Conservation (phyloP, 768 basidiomycete genomes). For the Crepidotus variabilis region DNA sequence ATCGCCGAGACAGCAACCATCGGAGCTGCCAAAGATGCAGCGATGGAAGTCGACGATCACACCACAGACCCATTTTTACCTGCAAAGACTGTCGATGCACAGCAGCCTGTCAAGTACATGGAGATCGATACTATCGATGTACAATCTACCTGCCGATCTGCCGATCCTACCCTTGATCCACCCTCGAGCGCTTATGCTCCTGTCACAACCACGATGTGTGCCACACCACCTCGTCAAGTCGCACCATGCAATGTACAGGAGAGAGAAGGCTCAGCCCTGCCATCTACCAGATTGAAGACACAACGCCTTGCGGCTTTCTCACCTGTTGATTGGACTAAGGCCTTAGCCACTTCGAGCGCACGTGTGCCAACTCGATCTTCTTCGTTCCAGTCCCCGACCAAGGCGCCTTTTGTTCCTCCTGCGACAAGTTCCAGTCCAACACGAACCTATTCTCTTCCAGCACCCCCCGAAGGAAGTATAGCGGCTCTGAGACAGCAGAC, state of each 20-base stretch:
- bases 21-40: neutral
- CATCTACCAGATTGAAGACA: no score
- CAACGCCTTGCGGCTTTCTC: neutral
- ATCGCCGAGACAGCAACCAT: neutral
- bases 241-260: no score
- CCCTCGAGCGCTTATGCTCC: no score
- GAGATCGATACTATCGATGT: no score
- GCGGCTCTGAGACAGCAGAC: constrained; percentile 10
- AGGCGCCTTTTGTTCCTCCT: neutral
- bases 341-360: neutral
- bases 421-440: neutral
- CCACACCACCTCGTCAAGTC: no score
- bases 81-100: neutral
- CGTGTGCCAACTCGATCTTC: neutral
- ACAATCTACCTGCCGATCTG: no score
- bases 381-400: neutral
- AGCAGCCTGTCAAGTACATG: no score
- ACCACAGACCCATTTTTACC: neutral
- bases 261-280: no score
- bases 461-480: constrained; percentile 12
- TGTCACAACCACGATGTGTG: no score
- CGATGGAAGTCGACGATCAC: neutral
- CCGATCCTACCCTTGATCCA: no score
- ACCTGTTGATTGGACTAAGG: constrained; percentile 6
- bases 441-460: constrained; percentile 12